Evolutionary conservation across 805 yeast species (phyloP).

Genomic region (Cyberlindnera galapagoensis): DNA sequence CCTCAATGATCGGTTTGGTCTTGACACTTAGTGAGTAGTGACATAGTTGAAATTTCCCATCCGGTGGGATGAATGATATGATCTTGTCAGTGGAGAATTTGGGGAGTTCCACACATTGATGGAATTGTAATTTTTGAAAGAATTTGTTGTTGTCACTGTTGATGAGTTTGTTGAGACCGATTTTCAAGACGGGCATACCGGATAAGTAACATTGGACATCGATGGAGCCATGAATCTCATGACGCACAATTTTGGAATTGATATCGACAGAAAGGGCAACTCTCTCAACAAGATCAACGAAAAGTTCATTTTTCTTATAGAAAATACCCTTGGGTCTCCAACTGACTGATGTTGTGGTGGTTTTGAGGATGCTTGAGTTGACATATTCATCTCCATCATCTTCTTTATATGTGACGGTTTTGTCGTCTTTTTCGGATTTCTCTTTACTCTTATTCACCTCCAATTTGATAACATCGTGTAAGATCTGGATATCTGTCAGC

Average conservation of each 20-base stretch:
- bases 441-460: constrained; percentile 26
- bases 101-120: constrained; percentile 79
- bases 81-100: constrained; percentile 42
- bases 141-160: constrained; percentile 20
- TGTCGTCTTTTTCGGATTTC: constrained; percentile 13
- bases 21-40: constrained; percentile 34
- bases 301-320: constrained; percentile 85
- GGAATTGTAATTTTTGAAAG: constrained; percentile 70
- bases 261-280: constrained; percentile 62
- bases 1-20: constrained; percentile 19
- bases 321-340: constrained; percentile 92
- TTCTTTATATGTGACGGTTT: constrained; percentile 1
- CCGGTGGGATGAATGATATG: constrained; percentile 83
- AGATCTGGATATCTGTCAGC: constrained; percentile 69
- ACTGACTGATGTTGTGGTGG: constrained; percentile 71
- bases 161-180: constrained; percentile 66
- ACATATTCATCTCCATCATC: constrained; percentile 24
- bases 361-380: constrained; percentile 67
- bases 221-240: constrained; percentile 67
- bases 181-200: constrained; percentile 81
- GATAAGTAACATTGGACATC: constrained; percentile 69
- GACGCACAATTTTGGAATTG: constrained; percentile 50
- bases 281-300: constrained; percentile 76
- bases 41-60: constrained; percentile 68
- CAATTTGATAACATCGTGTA: constrained; percentile 71